Base-by-base conservation (phyloP, 1,284 basidiomycete genomes). In the Microbotryum silenes-acaulis region DNA sequence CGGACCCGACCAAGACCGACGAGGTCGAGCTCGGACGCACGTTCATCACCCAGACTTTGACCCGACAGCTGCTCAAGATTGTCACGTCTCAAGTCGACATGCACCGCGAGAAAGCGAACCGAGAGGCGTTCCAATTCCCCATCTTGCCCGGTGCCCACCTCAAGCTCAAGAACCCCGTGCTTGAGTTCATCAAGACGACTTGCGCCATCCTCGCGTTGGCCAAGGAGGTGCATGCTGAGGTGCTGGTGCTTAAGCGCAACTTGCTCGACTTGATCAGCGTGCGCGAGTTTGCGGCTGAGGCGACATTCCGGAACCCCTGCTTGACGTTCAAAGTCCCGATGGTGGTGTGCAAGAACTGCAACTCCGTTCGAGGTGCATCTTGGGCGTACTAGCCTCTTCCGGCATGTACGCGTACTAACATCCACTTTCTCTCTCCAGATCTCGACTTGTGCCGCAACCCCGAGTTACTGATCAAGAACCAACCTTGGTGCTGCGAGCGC, bases 401-500 rank as follows among this genome's bases (percentile, higher is more conserved):
- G 10, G 33, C 21, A 9, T 8, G 23, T n/a, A 37, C 29, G 25
- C 25, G 51, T 18, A 47, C n/a, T 51, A 12, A 18, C 51, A 27
- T 9, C 20, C 14, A 7, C n/a, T 42, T 23, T 20, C 20, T 23
- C 9, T 6, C n/a, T 7, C 6, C 57, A 68, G 67, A 68, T 51
- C 88, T 98, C 68, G 94, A 98, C 74, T 87, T 97, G 68, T 96
- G 92, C 74, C 83, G 93, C n/a, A 93, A 97, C 75, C 81, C 85
- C 7, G 89, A 92, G 65, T 81, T 96, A 49, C 79, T 91, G 33
- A 56, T 62, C 56, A 56, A 77, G 23, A 62, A 63, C 20, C 63
- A 62, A 3, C 59, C 66, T 3, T 78, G 75, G 76, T 68, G 69
- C 23, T 78, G 77, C 63, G 70, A 71, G 46, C 72, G 80, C 62